Conservation (phyloP, 768 basidiomycete genomes). For the Tulasnella sp. region DNA sequence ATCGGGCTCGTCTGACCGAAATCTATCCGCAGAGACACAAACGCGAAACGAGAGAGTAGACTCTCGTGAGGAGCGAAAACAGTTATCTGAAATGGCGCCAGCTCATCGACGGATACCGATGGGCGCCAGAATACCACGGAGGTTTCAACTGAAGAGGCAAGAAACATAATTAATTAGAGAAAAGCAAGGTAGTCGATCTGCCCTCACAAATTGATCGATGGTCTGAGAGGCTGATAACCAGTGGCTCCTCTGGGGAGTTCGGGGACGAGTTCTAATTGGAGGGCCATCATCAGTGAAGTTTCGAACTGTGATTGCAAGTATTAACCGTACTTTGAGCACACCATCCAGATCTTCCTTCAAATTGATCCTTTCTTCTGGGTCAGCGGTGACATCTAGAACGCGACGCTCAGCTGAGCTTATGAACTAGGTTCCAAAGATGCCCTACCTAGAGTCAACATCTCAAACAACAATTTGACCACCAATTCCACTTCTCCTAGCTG, state of each 20-base stretch:
- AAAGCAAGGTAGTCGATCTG: neutral
- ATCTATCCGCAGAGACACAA: slow-evolving; percentile 48
- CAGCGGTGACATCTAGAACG: neutral
- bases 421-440: neutral
- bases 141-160: slow-evolving; percentile 36
- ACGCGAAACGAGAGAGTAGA: slow-evolving; percentile 46
- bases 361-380: slow-evolving; percentile 21
- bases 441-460: slow-evolving; percentile 73
- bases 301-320: neutral
- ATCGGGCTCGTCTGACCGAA: slow-evolving; percentile 47
- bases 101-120: slow-evolving; percentile 48
- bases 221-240: slow-evolving; percentile 55
- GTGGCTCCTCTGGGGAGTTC: slow-evolving; percentile 35
- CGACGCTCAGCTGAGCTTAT: neutral
- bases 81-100: slow-evolving; percentile 63
- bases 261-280: slow-evolving; percentile 58
- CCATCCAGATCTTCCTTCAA: slow-evolving; percentile 64
- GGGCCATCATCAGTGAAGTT: neutral
- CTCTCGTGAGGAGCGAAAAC: slow-evolving; percentile 43
- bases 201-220: slow-evolving; percentile 51
- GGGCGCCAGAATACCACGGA: slow-evolving; percentile 58
- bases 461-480: slow-evolving; percentile 63
- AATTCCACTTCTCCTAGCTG: slow-evolving; percentile 66
- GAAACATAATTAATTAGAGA: slow-evolving; percentile 12
- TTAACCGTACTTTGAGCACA: slow-evolving; percentile 49